Percentiles rank a stretch among this genome's conserved stretches.
These are phyloP conservation scores for Trichophyton verrucosum DNA, from an alignment of 2,329 filamentous ascomycete genomes.

Conservation along the genomic window DNA sequence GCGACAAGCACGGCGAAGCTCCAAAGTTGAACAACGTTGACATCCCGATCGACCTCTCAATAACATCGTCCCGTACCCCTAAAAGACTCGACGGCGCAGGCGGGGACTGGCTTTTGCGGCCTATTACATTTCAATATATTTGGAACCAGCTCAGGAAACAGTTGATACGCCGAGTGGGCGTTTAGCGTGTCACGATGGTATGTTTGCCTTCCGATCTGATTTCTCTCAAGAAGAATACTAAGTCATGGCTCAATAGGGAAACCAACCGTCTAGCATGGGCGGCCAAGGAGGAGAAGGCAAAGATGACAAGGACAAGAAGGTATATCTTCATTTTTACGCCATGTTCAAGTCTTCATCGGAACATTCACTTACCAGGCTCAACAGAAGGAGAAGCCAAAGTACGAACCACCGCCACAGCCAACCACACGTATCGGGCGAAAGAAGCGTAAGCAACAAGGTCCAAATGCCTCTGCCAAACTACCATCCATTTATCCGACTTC, in stretches of 20 bases:
- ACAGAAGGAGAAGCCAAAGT: conserved; percentile 99
- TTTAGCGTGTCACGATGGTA: conserved; percentile 25
- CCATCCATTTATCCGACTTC: conserved; percentile 89
- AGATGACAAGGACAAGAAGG: conserved; percentile 91
- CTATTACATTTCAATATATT: not conserved
- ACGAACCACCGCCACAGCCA: conserved; percentile 92
- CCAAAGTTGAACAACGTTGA: not conserved
- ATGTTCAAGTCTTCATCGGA: not conserved
- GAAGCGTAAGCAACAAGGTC: conserved; percentile 93
- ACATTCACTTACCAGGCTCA: conserved; percentile 13
- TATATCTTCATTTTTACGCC: conserved; percentile 23
- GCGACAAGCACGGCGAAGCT: not conserved
- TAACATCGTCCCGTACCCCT: not conserved
- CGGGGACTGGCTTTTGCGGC: not conserved
- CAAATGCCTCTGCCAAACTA: conserved; percentile 88
- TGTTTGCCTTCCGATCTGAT: conserved; percentile 12
- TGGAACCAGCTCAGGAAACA: not conserved
- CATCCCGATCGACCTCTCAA: not conserved
- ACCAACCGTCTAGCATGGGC: conserved; percentile 69
- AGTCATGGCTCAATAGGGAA: conserved; percentile 26
- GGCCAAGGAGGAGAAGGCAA: conserved; percentile 60
- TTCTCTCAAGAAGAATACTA: conserved; percentile 15
- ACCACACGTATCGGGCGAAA: conserved; percentile 94
- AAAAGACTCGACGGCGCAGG: not conserved
- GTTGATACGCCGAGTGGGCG: not conserved